phyloP scores from a whole-genome alignment of 345 rosid genomes.

The Ailanthus altissimus region DNA sequence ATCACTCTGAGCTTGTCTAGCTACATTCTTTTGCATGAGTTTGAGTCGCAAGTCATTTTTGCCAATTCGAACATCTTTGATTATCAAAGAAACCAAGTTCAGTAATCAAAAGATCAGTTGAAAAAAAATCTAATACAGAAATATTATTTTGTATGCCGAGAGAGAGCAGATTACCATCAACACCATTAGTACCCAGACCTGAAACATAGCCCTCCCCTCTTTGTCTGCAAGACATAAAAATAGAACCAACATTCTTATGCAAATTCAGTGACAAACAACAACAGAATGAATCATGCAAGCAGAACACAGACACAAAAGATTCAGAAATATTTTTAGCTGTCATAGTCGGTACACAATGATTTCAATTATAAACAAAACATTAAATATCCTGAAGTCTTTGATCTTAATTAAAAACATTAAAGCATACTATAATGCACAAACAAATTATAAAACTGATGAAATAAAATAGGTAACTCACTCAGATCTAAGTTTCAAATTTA shows the following conservation, averaged over 20 bases:
- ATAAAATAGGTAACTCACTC: background rate
- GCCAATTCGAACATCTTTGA: slow-evolving; percentile 60
- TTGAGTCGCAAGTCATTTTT: slow-evolving; percentile 80
- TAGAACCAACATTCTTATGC: slow-evolving; percentile 9
- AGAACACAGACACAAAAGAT: background rate
- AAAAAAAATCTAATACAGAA: slow-evolving; percentile 21
- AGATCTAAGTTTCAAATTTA: background rate
- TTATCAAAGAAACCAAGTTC: slow-evolving; percentile 34
- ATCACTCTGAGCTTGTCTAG: slow-evolving; percentile 50
- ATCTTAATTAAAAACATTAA: background rate
- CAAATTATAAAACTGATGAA: background rate
- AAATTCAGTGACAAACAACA: slow-evolving; percentile 9
- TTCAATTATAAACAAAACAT: background rate
- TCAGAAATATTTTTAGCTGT: background rate
- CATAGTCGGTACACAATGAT: background rate
- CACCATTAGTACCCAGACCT: slow-evolving; percentile 39
- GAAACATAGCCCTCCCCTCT: slow-evolving; percentile 51
- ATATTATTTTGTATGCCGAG: slow-evolving; percentile 9
- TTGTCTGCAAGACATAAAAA: slow-evolving; percentile 54
- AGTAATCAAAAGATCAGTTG: slow-evolving; percentile 40
- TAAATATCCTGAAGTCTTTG: background rate
- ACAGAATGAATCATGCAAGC: background rate
- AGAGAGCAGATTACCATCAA: slow-evolving; percentile 46
- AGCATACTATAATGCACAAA: background rate
- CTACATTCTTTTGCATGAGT: slow-evolving; percentile 65